These are phyloP conservation scores for Herpetospermum pedunculosum DNA, from an alignment of 306 rosid species.

Conservation along the genomic window DNA sequence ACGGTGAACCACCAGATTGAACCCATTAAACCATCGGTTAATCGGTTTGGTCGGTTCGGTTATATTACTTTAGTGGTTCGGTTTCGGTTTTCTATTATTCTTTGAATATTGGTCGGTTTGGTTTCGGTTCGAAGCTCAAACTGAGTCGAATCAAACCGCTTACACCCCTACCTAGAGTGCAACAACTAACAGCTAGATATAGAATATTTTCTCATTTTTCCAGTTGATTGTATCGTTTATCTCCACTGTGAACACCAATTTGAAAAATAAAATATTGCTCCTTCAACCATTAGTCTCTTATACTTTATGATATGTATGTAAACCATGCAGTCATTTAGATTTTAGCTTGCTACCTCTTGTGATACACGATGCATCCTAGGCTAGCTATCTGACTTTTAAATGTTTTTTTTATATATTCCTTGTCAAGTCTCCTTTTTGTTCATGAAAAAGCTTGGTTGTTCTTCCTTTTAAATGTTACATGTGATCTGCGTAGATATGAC, in stretches of 20 bases:
- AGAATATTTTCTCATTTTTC: background rate
- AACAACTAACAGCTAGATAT: background rate
- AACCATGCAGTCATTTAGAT: background rate
- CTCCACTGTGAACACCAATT: background rate
- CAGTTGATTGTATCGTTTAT: background rate
- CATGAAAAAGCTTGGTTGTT: background rate
- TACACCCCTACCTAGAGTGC: background rate
- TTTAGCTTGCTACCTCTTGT: background rate
- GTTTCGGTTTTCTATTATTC: too few relatives aligned
- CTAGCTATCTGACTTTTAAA: background rate
- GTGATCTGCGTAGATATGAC: slow-evolving; percentile 33
- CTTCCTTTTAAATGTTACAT: background rate
- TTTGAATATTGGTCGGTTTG: too few relatives aligned
- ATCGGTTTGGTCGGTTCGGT: too few relatives aligned
- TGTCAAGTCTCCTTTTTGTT: background rate
- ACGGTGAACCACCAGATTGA: too few relatives aligned
- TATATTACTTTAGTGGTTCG: too few relatives aligned
- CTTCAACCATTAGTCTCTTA: background rate
- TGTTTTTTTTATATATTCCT: background rate
- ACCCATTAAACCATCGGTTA: too few relatives aligned
- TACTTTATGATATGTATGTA: background rate
- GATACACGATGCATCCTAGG: background rate
- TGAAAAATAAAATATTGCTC: background rate
- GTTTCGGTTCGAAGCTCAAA: too few relatives aligned
- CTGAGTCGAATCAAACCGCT: too few relatives aligned